Evolutionary conservation across 495 filamentous ascomycete genomes (phyloP).

Genomic region (Entonaema liquescens): DNA sequence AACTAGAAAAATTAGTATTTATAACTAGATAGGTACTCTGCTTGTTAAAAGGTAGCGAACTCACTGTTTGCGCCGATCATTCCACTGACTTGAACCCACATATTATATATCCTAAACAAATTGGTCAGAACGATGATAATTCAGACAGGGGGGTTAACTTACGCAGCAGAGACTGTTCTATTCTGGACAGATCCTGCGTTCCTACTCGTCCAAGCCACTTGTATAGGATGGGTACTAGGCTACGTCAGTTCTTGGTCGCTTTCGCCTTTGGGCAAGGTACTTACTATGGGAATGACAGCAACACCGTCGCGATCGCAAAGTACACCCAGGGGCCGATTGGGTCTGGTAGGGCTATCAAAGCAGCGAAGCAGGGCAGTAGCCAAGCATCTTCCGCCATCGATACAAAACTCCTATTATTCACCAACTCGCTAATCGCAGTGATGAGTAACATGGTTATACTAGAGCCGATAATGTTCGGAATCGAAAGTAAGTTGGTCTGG

Average conservation of each 20-base stretch:
- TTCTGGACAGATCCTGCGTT: slow-evolving; percentile 44
- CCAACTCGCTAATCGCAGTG: slow-evolving; percentile 40
- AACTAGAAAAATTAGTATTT: slow-evolving; percentile 23
- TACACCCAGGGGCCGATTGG: slow-evolving; percentile 39
- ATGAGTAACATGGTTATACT: slow-evolving; percentile 40
- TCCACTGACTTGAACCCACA: slow-evolving; percentile 46
- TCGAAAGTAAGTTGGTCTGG: slow-evolving; percentile 60
- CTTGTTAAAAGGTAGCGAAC: background rate
- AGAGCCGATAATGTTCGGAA: slow-evolving; percentile 32
- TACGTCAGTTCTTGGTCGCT: background rate
- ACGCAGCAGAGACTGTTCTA: slow-evolving; percentile 43
- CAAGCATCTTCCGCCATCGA: slow-evolving; percentile 46
- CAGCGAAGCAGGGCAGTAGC: slow-evolving; percentile 40
- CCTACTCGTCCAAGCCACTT: slow-evolving; percentile 44
- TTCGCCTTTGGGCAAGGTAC: background rate
- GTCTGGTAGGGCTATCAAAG: slow-evolving; percentile 35
- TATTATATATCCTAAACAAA: slow-evolving; percentile 34
- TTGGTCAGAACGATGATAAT: slow-evolving; percentile 12
- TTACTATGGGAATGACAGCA: slow-evolving; percentile 44
- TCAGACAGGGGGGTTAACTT: background rate
- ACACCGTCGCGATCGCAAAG: slow-evolving; percentile 42
- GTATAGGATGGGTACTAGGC: slow-evolving; percentile 42
- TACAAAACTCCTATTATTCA: slow-evolving; percentile 42
- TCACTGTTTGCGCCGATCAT: slow-evolving; percentile 43
- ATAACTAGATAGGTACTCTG: too few species aligned